These are phyloP conservation scores for Hypsizygus ulmarius DNA, from an alignment of 1,284 basidiomycete species.

Conservation along the genomic window DNA sequence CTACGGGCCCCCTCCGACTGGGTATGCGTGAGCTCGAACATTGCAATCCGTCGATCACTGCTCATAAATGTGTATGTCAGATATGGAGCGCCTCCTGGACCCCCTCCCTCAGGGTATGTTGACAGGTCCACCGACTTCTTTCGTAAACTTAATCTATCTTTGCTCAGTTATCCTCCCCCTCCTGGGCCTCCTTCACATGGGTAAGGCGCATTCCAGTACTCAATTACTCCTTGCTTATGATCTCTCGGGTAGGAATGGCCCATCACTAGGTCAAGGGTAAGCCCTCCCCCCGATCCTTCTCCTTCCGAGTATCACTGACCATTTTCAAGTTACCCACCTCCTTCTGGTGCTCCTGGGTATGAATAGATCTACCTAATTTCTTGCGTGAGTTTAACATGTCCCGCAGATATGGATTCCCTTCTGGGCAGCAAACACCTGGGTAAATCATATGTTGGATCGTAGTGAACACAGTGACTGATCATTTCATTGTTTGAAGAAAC, in stretches of 20 bases:
- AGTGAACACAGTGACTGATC: not conserved
- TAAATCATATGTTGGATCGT: not conserved
- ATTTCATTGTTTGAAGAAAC: not conserved
- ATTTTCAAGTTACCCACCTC: slow-evolving; percentile 9
- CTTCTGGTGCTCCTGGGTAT: slow-evolving; percentile 10
- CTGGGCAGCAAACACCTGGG: slow-evolving; percentile 4
- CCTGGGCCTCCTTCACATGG: slow-evolving; percentile 27
- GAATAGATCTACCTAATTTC: not conserved
- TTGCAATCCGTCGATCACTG: slow-evolving; percentile 15
- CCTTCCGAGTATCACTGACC: not conserved
- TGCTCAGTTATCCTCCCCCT: slow-evolving; percentile 29
- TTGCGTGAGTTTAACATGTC: not conserved
- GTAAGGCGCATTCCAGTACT: not conserved
- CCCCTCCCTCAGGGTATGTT: slow-evolving; percentile 26
- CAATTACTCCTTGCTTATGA: not conserved
- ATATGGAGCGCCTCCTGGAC: slow-evolving; percentile 23
- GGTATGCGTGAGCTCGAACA: slow-evolving; percentile 21
- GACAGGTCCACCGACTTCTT: not conserved
- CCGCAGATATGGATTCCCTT: slow-evolving; percentile 4
- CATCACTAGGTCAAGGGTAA: not conserved
- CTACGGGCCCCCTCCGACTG: slow-evolving; percentile 23
- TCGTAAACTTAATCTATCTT: slow-evolving; percentile 2
- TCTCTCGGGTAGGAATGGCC: not conserved
- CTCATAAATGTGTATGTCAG: slow-evolving; percentile 1
- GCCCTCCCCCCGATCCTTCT: not conserved